A percentile compares a stretch with the other conserved stretches of the same genome.
Evolutionary conservation across 108 stramenopile genomes (phyloP).

Genomic region (Skeletonema tropicum): DNA sequence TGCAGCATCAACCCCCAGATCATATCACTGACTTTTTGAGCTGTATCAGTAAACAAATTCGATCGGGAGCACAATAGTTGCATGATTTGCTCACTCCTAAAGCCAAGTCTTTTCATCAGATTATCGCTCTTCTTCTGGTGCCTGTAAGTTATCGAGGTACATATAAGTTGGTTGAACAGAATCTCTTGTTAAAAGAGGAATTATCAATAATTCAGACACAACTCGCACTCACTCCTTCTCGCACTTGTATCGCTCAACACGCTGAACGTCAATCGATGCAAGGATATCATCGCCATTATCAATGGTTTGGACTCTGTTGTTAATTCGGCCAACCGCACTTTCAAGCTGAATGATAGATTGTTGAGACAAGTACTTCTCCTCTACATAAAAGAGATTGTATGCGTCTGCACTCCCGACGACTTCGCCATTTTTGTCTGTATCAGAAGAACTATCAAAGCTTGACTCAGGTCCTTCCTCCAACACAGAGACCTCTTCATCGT

Average conservation of each 20-base stretch:
- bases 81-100: constrained; percentile 40
- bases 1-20: constrained; percentile 70
- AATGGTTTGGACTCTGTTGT: background rate
- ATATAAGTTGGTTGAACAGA: background rate
- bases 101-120: constrained; percentile 32
- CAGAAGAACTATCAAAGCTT: constrained; percentile 35
- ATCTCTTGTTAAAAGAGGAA: too few relatives aligned
- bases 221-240: constrained; percentile 1
- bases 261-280: constrained; percentile 3
- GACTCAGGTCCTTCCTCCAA: constrained; percentile 64
- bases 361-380: constrained; percentile 62
- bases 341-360: constrained; percentile 22
- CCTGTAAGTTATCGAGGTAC: constrained; percentile 3
- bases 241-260: background rate
- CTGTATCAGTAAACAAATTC: background rate
- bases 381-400: constrained; percentile 90
- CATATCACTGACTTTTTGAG: background rate
- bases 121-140: constrained; percentile 21
- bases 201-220: background rate
- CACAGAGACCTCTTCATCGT: constrained; percentile 76
- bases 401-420: constrained; percentile 68
- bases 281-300: background rate
- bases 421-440: constrained; percentile 8
- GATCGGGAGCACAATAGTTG: constrained; percentile 25
- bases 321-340: constrained; percentile 13